Evolutionary conservation across 2,329 filamentous ascomycete species (phyloP), one percentile per base, ranked within the genome.

Genomic region (Pseudocercospora crystallina): DNA sequence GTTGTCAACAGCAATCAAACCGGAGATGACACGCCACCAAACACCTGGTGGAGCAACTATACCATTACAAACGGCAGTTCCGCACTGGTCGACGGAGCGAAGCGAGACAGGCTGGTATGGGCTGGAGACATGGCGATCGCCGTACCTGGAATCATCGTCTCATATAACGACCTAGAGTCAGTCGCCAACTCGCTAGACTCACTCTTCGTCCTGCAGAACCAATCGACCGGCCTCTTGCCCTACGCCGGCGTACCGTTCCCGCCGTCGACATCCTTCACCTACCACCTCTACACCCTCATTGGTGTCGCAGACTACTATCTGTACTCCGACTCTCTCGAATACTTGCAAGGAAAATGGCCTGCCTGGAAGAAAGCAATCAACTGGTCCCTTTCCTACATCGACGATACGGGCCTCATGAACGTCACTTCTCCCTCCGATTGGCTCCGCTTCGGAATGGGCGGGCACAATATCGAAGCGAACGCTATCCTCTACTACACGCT

Each of bases 81-180:
- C 12, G 61, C 63, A 3, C 54, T 74, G 8, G 68, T 71, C 1
- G 81, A 84, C 61, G 81, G 81, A 11, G 78, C 79, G 1, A 84
- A 84, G 61, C 72, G 81, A 30, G 81, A 84, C 59, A 73, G 80
- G 8, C 69, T 80, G 13, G 77, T 84, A 2, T 85, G 81, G 80
- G 76, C 81, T 9, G 82, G 82, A 1, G 82, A 85, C 60, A 80
- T 84, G 71, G 74, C 75, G 4, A 79, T 77, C 43, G 75, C 75
- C 2, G 73, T 78, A 0, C 74, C 74, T 1, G 68, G 69, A 4
- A 67, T 71, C 0, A 79, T 80, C 53, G 77, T 76, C 0, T 73
- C 74, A 1, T 64, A 78, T 5, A 79, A 79, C 45, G 70, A 54
- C 63, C 66, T 36, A 61, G 69, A 60, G 61, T 68, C 43, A 57